These are phyloP conservation scores for Durio zibethinus DNA, from an alignment of 345 rosid species.

Conservation along the genomic window DNA sequence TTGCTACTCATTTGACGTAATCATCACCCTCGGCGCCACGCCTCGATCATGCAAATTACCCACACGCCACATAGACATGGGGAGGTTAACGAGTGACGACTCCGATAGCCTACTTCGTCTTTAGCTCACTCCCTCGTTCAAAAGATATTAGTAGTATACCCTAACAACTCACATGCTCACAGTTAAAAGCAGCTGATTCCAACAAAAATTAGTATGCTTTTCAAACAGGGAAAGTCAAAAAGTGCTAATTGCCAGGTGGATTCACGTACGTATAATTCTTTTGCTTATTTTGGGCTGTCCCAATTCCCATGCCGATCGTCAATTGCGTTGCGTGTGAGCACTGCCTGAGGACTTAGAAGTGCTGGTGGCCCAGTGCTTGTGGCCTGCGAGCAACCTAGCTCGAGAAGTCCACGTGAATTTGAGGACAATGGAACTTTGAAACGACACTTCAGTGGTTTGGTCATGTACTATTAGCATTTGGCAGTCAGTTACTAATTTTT, in stretches of 20 bases:
- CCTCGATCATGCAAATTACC: slow-evolving; percentile 40
- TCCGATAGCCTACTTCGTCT: not conserved
- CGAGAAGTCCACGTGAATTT: not conserved
- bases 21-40: slow-evolving; percentile 49
- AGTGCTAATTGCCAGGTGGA: slow-evolving; percentile 2
- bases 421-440: not conserved
- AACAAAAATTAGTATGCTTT: not conserved
- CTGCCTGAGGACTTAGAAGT: not conserved
- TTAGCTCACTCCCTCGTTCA: not conserved
- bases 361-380: not conserved
- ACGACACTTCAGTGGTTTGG: not conserved
- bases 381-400: not conserved
- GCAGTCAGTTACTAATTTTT: too few relatives aligned
- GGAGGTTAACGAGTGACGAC: not conserved
- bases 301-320: not conserved
- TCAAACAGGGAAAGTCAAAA: not conserved
- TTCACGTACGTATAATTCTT: slow-evolving; percentile 3
- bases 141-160: not conserved
- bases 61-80: slow-evolving; percentile 18
- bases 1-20: slow-evolving; percentile 30
- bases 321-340: not conserved
- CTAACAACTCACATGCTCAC: not conserved
- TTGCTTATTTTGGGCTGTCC: not conserved
- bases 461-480: too few relatives aligned
- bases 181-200: slow-evolving; percentile 10